Conservation (phyloP, 495 filamentous ascomycete species). For the Lophiostoma macrostomum region DNA sequence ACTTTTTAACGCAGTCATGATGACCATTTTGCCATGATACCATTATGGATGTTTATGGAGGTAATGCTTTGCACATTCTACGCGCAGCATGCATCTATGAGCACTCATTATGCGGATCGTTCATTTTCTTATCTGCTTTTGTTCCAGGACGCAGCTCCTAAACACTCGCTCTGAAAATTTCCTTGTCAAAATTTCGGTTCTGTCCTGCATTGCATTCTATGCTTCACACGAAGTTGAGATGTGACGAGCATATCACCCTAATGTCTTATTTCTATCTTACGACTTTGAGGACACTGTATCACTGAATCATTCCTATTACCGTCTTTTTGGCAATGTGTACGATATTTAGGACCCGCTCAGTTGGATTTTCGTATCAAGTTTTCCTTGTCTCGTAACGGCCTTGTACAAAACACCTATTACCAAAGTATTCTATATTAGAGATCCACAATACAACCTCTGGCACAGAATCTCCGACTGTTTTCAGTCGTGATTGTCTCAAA, state of each 20-base stretch:
- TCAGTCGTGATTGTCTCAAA: conserved; percentile 15
- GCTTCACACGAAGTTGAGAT: conserved; percentile 22
- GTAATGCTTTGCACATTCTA: conserved; percentile 26
- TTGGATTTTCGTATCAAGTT: conserved; percentile 14
- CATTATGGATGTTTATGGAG: conserved; percentile 33
- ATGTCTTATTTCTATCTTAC: conserved; percentile 31
- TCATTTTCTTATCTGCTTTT: conserved; percentile 4
- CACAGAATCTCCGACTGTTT: background rate
- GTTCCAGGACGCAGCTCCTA: background rate
- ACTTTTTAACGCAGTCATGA: conserved; percentile 35
- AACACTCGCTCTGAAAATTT: conserved; percentile 29
- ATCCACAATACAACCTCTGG: conserved; percentile 1
- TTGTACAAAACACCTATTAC: conserved; percentile 31
- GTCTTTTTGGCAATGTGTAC: conserved; percentile 18
- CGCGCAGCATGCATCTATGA: conserved; percentile 24
- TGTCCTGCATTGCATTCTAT: conserved; percentile 17
- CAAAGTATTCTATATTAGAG: conserved; percentile 24
- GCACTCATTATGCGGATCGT: conserved; percentile 19
- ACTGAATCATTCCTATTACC: background rate
- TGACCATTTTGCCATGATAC: conserved; percentile 36
- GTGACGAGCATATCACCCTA: conserved; percentile 25
- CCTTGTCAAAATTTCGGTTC: conserved; percentile 8
- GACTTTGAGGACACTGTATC: conserved; percentile 19
- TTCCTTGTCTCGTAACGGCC: conserved; percentile 14
- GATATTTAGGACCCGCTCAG: no score